These are phyloP conservation scores for Noccaea bulbosa DNA, from an alignment of 345 rosid species.

Conservation along the genomic window DNA sequence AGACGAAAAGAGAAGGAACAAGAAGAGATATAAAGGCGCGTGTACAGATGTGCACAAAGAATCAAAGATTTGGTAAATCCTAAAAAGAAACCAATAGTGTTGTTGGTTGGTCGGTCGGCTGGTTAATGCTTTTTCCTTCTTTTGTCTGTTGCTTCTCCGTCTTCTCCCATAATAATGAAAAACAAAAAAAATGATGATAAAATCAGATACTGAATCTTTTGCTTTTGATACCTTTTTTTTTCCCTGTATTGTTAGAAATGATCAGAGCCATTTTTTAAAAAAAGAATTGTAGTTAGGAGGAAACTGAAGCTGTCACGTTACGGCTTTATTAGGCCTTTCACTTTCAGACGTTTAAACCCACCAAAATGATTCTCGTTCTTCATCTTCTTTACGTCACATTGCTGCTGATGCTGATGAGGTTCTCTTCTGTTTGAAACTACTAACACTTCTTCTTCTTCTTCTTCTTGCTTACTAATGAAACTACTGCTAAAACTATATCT, in stretches of 20 bases:
- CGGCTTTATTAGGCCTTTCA: conserved; percentile 44
- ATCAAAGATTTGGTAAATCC: conserved; percentile 46
- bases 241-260: conserved; percentile 40
- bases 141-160: conserved; percentile 34
- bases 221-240: conserved; percentile 17
- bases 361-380: conserved; percentile 37
- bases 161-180: conserved; percentile 30
- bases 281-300: conserved; percentile 41
- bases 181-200: conserved; percentile 2
- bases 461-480: conserved; percentile 31
- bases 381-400: conserved; percentile 34
- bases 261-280: conserved; percentile 24
- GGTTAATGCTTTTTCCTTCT: conserved; percentile 32
- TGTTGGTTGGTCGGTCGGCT: conserved; percentile 22
- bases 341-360: conserved; percentile 45
- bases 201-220: conserved; percentile 28
- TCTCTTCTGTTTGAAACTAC: conserved; percentile 30
- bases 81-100: conserved; percentile 41
- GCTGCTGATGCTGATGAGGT: conserved; percentile 1
- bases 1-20: conserved; percentile 29
- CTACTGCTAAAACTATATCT: conserved; percentile 36
- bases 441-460: conserved; percentile 30
- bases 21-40: background rate
- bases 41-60: conserved; percentile 38
- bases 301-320: conserved; percentile 43